Percentiles rank a stretch among this genome's conserved stretches.
phyloP scores from a whole-genome alignment of 2,329 filamentous ascomycete species.

The Phialophora chinensis region DNA sequence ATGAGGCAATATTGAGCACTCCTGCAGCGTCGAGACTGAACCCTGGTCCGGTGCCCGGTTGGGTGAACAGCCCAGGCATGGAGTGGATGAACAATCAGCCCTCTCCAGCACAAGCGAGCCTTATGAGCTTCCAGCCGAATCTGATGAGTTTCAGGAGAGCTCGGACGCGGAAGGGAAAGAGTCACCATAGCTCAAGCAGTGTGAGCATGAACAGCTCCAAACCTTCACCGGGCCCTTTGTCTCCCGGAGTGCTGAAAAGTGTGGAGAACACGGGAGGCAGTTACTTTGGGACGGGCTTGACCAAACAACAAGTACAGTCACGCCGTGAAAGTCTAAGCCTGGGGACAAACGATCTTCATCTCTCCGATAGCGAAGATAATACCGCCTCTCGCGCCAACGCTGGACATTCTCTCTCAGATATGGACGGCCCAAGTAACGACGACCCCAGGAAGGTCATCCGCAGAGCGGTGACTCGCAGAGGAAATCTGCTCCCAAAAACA shows the following conservation, averaged over 20 bases:
- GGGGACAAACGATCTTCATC: slow-evolving; percentile 85
- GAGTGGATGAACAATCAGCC: slow-evolving; percentile 65
- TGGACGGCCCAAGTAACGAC: slow-evolving; percentile 37
- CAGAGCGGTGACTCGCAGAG: slow-evolving; percentile 80
- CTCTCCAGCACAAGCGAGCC: slow-evolving; percentile 74
- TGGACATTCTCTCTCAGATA: slow-evolving; percentile 43
- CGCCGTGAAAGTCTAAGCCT: slow-evolving; percentile 88
- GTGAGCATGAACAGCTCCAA: slow-evolving; percentile 73
- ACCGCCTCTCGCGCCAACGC: slow-evolving; percentile 46
- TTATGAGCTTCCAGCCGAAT: slow-evolving; percentile 79
- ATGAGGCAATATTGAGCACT: slow-evolving; percentile 81
- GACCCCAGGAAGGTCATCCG: slow-evolving; percentile 75
- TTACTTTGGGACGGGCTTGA: slow-evolving; percentile 61
- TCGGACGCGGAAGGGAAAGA: slow-evolving; percentile 63
- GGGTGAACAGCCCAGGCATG: slow-evolving; percentile 59
- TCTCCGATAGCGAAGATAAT: slow-evolving; percentile 77
- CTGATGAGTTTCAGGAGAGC: slow-evolving; percentile 78
- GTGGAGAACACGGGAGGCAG: slow-evolving; percentile 59
- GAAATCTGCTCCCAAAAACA: slow-evolving; percentile 92
- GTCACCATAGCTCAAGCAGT: slow-evolving; percentile 70
- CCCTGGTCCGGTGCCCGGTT: slow-evolving; percentile 54
- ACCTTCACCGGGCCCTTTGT: slow-evolving; percentile 73
- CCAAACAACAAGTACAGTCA: slow-evolving; percentile 57
- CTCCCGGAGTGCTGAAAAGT: slow-evolving; percentile 70
- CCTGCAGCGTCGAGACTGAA: slow-evolving; percentile 72